These are phyloP conservation scores for Neurospora intermedia DNA, from an alignment of 495 filamentous ascomycete genomes.

Conservation along the genomic window DNA sequence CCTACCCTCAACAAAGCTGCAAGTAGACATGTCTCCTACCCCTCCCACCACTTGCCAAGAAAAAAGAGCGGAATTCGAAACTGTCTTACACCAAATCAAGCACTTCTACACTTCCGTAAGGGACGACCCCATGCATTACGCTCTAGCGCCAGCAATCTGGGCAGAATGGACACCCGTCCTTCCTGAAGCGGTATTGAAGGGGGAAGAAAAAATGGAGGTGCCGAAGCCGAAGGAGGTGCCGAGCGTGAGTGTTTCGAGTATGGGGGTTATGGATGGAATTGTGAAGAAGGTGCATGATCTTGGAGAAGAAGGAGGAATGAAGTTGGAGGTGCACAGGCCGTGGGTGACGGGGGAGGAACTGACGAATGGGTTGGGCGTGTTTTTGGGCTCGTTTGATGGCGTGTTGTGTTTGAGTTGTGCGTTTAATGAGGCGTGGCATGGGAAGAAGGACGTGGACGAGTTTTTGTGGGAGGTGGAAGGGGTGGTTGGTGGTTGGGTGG, in stretches of 20 bases:
- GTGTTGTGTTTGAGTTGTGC: slow-evolving; percentile 23
- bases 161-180: slow-evolving; percentile 11
- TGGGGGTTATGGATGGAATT: slow-evolving; percentile 24
- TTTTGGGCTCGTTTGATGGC: slow-evolving; percentile 27
- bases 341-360: slow-evolving; percentile 35
- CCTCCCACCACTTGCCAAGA: neutral
- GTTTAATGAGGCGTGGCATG: slow-evolving; percentile 32
- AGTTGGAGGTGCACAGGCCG: slow-evolving; percentile 21
- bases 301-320: slow-evolving; percentile 3
- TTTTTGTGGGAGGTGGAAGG: slow-evolving; percentile 8
- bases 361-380: slow-evolving; percentile 27
- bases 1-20: slow-evolving; percentile 11
- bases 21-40: slow-evolving; percentile 6
- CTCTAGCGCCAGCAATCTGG: slow-evolving; percentile 14
- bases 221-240: slow-evolving; percentile 21
- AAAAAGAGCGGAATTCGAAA: slow-evolving; percentile 2
- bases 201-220: slow-evolving; percentile 10
- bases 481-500: neutral
- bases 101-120: neutral
- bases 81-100: neutral
- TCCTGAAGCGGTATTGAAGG: neutral
- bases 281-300: slow-evolving; percentile 4
- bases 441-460: slow-evolving; percentile 14
- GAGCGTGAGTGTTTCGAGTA: slow-evolving; percentile 29
- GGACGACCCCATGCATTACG: slow-evolving; percentile 4